phyloP scores from a whole-genome alignment of 441 rosid genomes.

The Adansonia madagascariensis region DNA sequence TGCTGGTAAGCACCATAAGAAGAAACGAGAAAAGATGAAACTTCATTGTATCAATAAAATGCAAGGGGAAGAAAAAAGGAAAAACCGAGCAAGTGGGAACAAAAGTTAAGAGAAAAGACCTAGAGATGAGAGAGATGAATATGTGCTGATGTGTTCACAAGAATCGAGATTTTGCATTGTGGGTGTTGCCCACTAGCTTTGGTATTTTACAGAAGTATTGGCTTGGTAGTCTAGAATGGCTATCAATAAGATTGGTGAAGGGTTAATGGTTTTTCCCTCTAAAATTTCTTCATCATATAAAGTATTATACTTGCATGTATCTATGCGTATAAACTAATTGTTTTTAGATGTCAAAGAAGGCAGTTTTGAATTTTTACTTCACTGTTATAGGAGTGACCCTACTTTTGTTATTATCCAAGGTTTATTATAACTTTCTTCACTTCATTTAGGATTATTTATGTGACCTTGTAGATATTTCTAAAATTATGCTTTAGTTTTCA shows the following conservation, averaged over 20 bases:
- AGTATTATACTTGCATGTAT: background rate
- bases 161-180: background rate
- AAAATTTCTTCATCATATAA: background rate
- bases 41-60: background rate
- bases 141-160: background rate
- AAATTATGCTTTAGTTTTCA: constrained; percentile 5
- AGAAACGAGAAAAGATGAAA: background rate
- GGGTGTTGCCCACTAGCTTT: background rate
- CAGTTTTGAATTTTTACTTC: background rate
- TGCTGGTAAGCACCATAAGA: background rate
- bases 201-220: background rate
- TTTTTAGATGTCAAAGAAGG: constrained; percentile 2
- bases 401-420: background rate
- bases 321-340: background rate
- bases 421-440: constrained; percentile 3
- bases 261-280: background rate
- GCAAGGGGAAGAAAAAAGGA: background rate
- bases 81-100: background rate
- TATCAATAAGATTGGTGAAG: constrained; percentile 2
- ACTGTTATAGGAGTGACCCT: background rate
- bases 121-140: background rate
- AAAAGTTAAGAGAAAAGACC: background rate
- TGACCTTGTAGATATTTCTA: background rate
- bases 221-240: background rate
- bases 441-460: background rate